phyloP scores from a whole-genome alignment of 2,329 filamentous ascomycete species.

The Arthrobotrys megalospora region DNA sequence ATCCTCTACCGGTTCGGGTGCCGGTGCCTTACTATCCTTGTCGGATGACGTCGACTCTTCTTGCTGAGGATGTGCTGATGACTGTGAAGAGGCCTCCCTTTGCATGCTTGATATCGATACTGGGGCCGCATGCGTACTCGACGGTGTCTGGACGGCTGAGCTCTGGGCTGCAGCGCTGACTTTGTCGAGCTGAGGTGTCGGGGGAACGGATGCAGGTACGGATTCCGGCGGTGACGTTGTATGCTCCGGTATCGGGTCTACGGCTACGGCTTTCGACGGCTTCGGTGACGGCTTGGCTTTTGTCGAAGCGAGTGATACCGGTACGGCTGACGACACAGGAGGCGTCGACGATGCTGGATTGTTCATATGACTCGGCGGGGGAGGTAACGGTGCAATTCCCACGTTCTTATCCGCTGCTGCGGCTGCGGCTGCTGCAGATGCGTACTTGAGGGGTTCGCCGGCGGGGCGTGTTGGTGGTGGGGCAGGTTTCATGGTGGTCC shows the following conservation, averaged over 20 bases:
- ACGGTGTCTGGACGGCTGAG: conserved; percentile 53
- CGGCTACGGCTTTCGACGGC: conserved; percentile 71
- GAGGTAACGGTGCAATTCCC: conserved; percentile 92
- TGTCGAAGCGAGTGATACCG: conserved; percentile 38
- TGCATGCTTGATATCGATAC: conserved; percentile 60
- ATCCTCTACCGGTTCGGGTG: conserved; percentile 41
- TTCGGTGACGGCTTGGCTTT: conserved; percentile 69
- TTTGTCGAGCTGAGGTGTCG: conserved; percentile 70
- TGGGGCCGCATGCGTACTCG: conserved; percentile 60
- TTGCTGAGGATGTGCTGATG: conserved; percentile 54
- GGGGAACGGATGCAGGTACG: conserved; percentile 62
- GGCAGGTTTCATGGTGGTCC: conserved; percentile 89
- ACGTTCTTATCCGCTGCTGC: conserved; percentile 92
- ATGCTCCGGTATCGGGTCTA: conserved; percentile 57
- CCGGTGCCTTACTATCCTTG: conserved; percentile 41
- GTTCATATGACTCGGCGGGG: conserved; percentile 78
- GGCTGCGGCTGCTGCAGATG: conserved; percentile 92
- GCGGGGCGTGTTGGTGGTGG: conserved; percentile 85
- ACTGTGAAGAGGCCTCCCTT: conserved; percentile 55
- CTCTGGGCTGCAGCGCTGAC: conserved; percentile 66
- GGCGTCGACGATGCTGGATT: conserved; percentile 61
- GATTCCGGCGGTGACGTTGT: conserved; percentile 55
- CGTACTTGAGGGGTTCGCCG: conserved; percentile 94
- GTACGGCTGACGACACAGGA: conserved; percentile 44
- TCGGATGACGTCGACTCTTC: conserved; percentile 38